Percentiles rank a stretch among this genome's conserved stretches.
These are phyloP conservation scores for Grifola frondosa DNA, from an alignment of 1,284 basidiomycete genomes.

Conservation along the genomic window DNA sequence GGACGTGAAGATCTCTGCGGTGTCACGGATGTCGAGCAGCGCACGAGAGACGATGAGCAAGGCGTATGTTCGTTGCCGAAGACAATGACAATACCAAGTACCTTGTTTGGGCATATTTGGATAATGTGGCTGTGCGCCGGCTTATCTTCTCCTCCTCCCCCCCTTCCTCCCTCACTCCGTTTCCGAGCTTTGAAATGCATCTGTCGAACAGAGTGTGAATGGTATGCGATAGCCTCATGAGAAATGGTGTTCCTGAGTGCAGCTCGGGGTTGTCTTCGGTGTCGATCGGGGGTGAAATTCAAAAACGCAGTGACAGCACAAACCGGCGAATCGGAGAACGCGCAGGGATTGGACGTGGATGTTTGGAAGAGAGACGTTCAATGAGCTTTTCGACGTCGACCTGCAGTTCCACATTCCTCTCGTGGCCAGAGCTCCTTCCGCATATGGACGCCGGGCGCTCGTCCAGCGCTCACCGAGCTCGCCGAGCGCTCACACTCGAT, in stretches of 20 bases:
- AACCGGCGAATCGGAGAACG: too few species aligned
- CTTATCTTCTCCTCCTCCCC: constrained; percentile 1
- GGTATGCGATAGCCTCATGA: background rate
- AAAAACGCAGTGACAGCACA: too few species aligned
- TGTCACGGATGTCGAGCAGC: constrained; percentile 5
- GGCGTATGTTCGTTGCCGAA: background rate
- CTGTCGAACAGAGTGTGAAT: too few species aligned
- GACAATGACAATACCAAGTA: background rate
- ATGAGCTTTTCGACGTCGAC: background rate
- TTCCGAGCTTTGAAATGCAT: too few species aligned
- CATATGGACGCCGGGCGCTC: too few species aligned
- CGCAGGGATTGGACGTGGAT: background rate
- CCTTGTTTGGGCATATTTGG: constrained; percentile 16
- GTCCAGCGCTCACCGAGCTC: too few species aligned
- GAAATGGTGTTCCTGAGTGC: background rate
- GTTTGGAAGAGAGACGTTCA: background rate
- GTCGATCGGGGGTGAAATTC: too few species aligned
- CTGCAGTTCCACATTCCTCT: background rate
- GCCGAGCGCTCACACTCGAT: too few species aligned
- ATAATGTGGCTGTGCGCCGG: constrained; percentile 5
- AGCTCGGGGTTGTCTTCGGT: too few species aligned
- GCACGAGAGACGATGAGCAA: constrained; percentile 7
- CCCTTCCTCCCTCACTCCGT: background rate
- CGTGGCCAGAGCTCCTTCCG: too few species aligned
- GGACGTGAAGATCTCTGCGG: background rate